A percentile compares a stretch with the other conserved stretches of the same genome.
Evolutionary conservation across 2,329 filamentous ascomycete species (phyloP).

Genomic region (Albophoma yamanashiensis): DNA sequence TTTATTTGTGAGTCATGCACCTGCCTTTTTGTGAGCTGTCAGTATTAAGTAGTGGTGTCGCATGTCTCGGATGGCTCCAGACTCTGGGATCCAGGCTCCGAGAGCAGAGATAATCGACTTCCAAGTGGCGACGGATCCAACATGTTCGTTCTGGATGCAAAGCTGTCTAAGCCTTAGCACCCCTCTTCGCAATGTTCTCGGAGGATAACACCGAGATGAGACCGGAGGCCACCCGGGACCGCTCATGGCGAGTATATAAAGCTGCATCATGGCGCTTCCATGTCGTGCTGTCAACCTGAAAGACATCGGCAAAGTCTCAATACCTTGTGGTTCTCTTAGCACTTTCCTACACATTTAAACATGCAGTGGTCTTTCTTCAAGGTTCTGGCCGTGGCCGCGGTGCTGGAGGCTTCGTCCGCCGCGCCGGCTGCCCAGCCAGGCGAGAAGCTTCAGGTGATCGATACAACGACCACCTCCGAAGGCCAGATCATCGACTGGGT

Average conservation of each 20-base stretch:
- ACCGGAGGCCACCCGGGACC: too few species aligned
- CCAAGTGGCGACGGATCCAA: not conserved
- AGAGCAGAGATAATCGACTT: not conserved
- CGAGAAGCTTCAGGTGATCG: slow-evolving; percentile 4
- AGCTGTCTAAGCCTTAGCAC: too few species aligned
- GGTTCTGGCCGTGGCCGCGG: not conserved
- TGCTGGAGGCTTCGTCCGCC: not conserved
- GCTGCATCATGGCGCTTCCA: not conserved
- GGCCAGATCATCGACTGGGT: slow-evolving; percentile 12
- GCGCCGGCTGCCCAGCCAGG: not conserved
- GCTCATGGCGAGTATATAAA: too few species aligned
- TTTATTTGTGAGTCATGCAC: not conserved
- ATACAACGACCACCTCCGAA: slow-evolving; percentile 3
- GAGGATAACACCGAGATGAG: too few species aligned
- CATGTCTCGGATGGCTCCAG: not conserved
- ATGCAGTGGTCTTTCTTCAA: not conserved
- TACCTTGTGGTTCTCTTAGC: too few species aligned
- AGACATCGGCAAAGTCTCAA: too few species aligned
- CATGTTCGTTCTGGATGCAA: too few species aligned
- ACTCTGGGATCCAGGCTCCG: too few species aligned
- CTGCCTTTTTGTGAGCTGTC: not conserved
- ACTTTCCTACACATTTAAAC: not conserved
- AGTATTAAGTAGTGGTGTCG: not conserved
- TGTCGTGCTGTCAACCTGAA: too few species aligned
- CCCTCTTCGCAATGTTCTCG: too few species aligned